Conservation (phyloP, 768 basidiomycete genomes). For the Mycena metata region DNA sequence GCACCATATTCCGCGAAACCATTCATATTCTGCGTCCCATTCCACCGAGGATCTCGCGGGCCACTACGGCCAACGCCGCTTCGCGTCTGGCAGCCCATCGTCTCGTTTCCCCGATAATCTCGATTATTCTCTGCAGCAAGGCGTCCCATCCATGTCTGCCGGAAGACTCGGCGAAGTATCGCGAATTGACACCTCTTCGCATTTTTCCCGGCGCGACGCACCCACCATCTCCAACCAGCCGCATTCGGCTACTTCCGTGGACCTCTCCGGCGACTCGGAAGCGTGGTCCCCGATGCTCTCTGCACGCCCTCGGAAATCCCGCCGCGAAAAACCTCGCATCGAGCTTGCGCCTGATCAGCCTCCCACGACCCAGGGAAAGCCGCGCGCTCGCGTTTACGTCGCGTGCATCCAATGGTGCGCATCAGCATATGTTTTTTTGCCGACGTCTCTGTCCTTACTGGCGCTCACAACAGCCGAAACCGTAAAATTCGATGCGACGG, state of each 20-base stretch:
- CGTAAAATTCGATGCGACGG: slow-evolving; percentile 90
- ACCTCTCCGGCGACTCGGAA: slow-evolving; percentile 33
- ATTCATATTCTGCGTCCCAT: neutral
- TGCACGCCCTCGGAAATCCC: slow-evolving; percentile 54
- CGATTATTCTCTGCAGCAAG: slow-evolving; percentile 31
- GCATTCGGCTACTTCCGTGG: slow-evolving; percentile 31
- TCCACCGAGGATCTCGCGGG: slow-evolving; percentile 15
- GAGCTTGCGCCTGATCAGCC: slow-evolving; percentile 83
- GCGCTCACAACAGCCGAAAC: slow-evolving; percentile 66
- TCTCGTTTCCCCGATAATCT: slow-evolving; percentile 29
- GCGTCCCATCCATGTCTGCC: slow-evolving; percentile 19
- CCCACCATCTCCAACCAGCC: slow-evolving; percentile 16
- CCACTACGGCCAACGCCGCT: slow-evolving; percentile 24
- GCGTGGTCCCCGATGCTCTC: slow-evolving; percentile 33
- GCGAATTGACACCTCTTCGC: slow-evolving; percentile 33
- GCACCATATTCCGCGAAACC: neutral
- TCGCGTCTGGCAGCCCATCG: slow-evolving; percentile 12
- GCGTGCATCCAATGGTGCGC: slow-evolving; percentile 83
- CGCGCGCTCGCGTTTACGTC: slow-evolving; percentile 80
- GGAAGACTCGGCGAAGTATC: slow-evolving; percentile 28
- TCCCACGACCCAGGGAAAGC: slow-evolving; percentile 85
- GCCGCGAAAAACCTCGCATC: slow-evolving; percentile 71
- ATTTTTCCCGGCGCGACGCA: slow-evolving; percentile 32
- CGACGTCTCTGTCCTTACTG: slow-evolving; percentile 21
- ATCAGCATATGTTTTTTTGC: neutral